Conservation (phyloP, 2,329 filamentous ascomycete species). For the Drechmeria coniospora region DNA sequence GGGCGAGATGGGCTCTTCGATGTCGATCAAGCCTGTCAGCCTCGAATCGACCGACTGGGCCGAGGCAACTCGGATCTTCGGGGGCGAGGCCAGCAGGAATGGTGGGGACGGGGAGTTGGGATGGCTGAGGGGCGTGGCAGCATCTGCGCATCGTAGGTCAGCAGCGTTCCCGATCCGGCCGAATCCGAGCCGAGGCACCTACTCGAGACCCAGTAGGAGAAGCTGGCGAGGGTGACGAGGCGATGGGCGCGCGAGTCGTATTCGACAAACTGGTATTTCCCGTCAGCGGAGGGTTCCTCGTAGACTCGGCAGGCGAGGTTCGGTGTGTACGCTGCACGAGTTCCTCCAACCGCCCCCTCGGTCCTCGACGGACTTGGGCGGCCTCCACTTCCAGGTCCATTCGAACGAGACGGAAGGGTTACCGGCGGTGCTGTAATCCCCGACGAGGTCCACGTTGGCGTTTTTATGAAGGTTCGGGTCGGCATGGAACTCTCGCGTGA, state of each 20-base stretch:
- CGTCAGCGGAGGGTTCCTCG: constrained; percentile 1
- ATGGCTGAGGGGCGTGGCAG: constrained; percentile 29
- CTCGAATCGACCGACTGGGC: constrained; percentile 75
- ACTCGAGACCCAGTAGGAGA: constrained; percentile 92
- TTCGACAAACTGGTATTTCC: constrained; percentile 60
- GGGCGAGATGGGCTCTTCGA: constrained; percentile 44
- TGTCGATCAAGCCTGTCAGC: constrained; percentile 54
- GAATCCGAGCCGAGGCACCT: constrained; percentile 16
- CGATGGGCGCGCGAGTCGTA: constrained; percentile 89
- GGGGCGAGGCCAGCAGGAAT: constrained; percentile 58
- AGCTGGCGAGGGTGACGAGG: constrained; percentile 74
- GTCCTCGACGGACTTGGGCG: constrained; percentile 69
- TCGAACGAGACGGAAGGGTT: constrained; percentile 73
- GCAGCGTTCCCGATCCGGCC: not conserved
- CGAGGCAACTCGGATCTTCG: constrained; percentile 70
- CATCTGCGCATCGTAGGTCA: constrained; percentile 20
- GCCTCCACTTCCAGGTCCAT: constrained; percentile 95
- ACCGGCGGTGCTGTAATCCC: constrained; percentile 77
- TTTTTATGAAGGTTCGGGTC: constrained; percentile 97
- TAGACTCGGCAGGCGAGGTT: no score
- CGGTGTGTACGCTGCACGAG: constrained; percentile 81
- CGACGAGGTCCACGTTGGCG: constrained; percentile 86
- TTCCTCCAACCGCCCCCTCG: constrained; percentile 88
- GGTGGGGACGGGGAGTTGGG: constrained; percentile 55
- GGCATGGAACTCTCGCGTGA: constrained; percentile 90